Conservation (phyloP, 2,329 filamentous ascomycete genomes). For the Myriosclerotinia duriaeana region DNA sequence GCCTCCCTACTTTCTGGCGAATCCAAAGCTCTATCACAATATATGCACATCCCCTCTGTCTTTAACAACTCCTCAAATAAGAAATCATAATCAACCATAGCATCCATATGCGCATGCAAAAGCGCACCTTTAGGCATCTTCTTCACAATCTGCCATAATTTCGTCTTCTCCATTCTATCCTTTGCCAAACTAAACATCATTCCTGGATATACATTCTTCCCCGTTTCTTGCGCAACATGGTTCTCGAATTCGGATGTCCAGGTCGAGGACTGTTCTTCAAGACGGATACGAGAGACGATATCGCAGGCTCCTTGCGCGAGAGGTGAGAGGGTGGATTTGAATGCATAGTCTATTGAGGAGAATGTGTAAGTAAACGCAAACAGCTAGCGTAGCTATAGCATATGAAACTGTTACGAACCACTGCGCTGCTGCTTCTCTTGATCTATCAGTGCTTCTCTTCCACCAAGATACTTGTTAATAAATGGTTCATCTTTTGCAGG, state of each 20-base stretch:
- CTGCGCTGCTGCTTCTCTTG: conserved; percentile 82
- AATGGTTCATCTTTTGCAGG: conserved; percentile 67
- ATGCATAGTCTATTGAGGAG: conserved; percentile 58
- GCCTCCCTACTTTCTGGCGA: conserved; percentile 53
- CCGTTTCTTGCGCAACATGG: conserved; percentile 59
- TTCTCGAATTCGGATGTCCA: conserved; percentile 78
- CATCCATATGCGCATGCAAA: conserved; percentile 84
- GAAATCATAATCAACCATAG: conserved; percentile 86
- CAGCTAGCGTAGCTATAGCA: conserved; percentile 26
- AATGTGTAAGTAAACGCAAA: conserved; percentile 34
- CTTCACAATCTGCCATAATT: conserved; percentile 80
- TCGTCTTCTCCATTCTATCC: conserved; percentile 79
- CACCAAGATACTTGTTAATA: conserved; percentile 76
- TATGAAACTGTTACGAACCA: conserved; percentile 50
- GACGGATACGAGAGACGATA: conserved; percentile 77
- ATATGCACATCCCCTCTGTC: conserved; percentile 72
- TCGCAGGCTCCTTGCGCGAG: conserved; percentile 73
- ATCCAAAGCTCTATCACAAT: conserved; percentile 55
- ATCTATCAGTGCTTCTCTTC: conserved; percentile 71
- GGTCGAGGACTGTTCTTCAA: conserved; percentile 70
- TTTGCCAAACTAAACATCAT: conserved; percentile 93
- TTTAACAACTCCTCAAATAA: conserved; percentile 70
- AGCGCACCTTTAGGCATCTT: conserved; percentile 86
- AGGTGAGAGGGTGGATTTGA: conserved; percentile 73
- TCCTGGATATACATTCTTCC: conserved; percentile 72